Base-by-base conservation (phyloP, 768 basidiomycete genomes). In the Pleurotus tuoliensis region DNA sequence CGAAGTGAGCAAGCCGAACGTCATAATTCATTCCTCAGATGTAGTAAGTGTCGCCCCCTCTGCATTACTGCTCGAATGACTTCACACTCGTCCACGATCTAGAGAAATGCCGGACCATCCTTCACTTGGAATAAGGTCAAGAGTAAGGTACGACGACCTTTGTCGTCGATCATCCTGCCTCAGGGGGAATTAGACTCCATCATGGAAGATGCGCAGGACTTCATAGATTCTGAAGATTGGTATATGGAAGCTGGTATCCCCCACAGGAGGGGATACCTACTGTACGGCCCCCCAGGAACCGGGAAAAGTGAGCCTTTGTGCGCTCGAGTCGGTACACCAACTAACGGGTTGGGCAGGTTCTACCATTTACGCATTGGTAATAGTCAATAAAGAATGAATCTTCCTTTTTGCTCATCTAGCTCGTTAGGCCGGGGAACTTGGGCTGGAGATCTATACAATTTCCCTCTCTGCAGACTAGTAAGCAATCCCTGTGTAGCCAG, bases 361-460 rank as follows among this genome's bases (percentile, higher is more conserved):
- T 11, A 82, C 81, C 0, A 81, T 83, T 13, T 82, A 82, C 55
- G 80, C 81, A 11, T 67, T 82, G 18, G 77, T 76, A 64, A 57
- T 69, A 11, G 11, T 34, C 11, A 9, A 45, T 5, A n/a, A 9
- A 8, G n/a, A 9, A 3, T 16, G 3, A n/a, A 50, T n/a, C 1
- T 22, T 30, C 2, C 20, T 25, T 16, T 37, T 0, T 27, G 22
- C 16, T 9, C 9, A 43, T 16, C 41, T 5, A 20, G 1, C 15
- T 3, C 39, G 46, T 47, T n/a, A 75, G 73, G 77, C 78, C 3
- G 78, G 79, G 4, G 89, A 91, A 66, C 75, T 95, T 9, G 82
- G 84, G 3, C 77, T 96, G n/a, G 90, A 94, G 68, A 93, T 96
- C 55, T 94, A 91, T 63, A 71, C 79, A 0, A 62, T 85, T 15